Evolutionary conservation across 2,329 filamentous ascomycete genomes (phyloP).

Genomic region (Neophaeococcomyces mojaviensis): DNA sequence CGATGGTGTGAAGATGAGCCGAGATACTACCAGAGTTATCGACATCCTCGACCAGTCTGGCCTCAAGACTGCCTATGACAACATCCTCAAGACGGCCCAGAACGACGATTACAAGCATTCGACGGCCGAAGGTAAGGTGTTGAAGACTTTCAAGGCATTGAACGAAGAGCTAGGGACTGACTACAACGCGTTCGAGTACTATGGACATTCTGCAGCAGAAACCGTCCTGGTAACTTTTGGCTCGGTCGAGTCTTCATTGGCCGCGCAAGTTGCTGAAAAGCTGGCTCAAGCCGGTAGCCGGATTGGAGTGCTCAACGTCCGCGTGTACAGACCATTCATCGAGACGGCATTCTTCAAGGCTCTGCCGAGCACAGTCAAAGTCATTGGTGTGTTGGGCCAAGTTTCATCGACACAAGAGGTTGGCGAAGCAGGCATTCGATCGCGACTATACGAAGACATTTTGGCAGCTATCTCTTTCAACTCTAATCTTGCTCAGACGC

Average conservation of each 20-base stretch:
- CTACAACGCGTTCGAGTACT: conserved; percentile 90
- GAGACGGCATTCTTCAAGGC: conserved; percentile 86
- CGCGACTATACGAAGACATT: conserved; percentile 86
- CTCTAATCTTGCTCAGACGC: conserved; percentile 55
- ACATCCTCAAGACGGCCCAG: conserved; percentile 54
- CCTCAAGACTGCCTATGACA: conserved; percentile 61
- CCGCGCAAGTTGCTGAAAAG: conserved; percentile 68
- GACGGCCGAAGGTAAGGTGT: conserved; percentile 63
- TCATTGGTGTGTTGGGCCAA: conserved; percentile 80
- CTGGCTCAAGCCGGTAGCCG: conserved; percentile 66
- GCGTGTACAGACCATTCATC: conserved; percentile 88
- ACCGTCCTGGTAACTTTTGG: conserved; percentile 87
- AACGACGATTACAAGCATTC: conserved; percentile 61
- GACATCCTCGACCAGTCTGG: conserved; percentile 70
- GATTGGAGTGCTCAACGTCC: conserved; percentile 83
- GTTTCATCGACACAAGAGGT: conserved; percentile 67
- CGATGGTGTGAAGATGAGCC: conserved; percentile 73
- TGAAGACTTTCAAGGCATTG: conserved; percentile 63
- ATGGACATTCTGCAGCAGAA: conserved; percentile 71
- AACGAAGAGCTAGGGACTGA: conserved; percentile 90
- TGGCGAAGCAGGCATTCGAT: conserved; percentile 67
- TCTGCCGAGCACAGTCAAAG: conserved; percentile 67
- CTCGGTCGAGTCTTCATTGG: conserved; percentile 79
- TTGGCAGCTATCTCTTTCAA: conserved; percentile 77
- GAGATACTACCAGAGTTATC: conserved; percentile 74